Base-by-base conservation (phyloP, 371 early-diverging fungal species). In the Zopfochytrium polystomum region DNA sequence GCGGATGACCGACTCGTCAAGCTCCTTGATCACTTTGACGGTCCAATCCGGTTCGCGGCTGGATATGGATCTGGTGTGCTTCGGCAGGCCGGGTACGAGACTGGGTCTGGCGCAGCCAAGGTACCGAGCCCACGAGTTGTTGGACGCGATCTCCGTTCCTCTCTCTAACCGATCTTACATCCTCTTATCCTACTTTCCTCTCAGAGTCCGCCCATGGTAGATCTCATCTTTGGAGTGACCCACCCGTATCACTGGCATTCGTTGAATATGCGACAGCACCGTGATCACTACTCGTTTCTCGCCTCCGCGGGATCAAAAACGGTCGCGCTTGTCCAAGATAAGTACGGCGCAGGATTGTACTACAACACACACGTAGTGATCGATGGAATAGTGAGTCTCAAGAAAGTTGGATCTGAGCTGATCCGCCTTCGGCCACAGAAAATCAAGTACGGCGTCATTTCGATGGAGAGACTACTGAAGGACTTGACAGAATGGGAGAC, bases 241-340 rank as follows among this genome's bases (percentile, higher is more conserved):
- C 92, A 96, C 72, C 88, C 96, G 22, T 87, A 87, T 61, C 95
- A 94, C 71, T 98, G 96, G 96, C 98, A 98, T 64, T 89, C 90
- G 32, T 80, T 93, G 54, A 98, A 96, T 72, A 79, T 95, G 34
- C 82, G 87, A 29, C 93, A 93, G 68, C 84, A 95, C 69, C 87
- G 86, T 11, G 77, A 84, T 34, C 96, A 98, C 67, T 98, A 98
- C 70, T 93, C 96, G 13, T 65, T 84, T 27, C 53, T 93, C 63
- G 79, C 83, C 26, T 61, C 15, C 55, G 88, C 73, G 6, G 94
- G 95, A 0, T 83, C 90, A 50, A 70, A 82, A 26, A 80, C 87
- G 0, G 85, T 96, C 11, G 65, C 89, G 1, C 59, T 72, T 29
- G 75, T 93, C 38, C 93, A 95, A 74, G 90, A 94, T 18, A 80